phyloP scores from a whole-genome alignment of 176 grass and related monocot genomes.

The Dactylis glomerata region DNA sequence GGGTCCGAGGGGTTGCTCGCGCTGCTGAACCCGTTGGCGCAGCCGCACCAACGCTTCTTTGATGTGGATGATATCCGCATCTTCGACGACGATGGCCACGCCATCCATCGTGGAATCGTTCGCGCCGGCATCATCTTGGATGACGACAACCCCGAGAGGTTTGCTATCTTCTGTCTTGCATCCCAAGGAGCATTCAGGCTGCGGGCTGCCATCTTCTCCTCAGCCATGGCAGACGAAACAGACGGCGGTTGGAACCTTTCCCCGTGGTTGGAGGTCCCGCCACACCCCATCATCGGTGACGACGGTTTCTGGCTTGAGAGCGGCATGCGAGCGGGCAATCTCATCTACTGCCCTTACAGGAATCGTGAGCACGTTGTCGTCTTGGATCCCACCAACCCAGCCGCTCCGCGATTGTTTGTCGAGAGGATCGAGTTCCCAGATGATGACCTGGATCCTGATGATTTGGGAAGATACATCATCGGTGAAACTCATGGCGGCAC shows the following conservation, averaged over 20 bases:
- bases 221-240: neutral
- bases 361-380: neutral
- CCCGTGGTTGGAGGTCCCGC: neutral
- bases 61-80: neutral
- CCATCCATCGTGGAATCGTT: neutral
- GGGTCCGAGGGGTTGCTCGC: neutral
- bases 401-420: neutral
- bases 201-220: neutral
- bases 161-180: conserved; percentile 2
- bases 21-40: neutral
- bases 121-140: neutral
- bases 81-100: neutral
- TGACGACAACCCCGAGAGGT: neutral
- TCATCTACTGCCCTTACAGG: conserved; percentile 1
- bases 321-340: neutral
- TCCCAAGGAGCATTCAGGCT: neutral
- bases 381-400: neutral
- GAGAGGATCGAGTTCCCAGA: neutral
- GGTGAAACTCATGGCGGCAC: neutral
- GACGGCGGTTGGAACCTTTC: neutral
- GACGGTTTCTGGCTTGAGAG: neutral
- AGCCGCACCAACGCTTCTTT: neutral
- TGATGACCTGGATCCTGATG: neutral
- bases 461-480: neutral
- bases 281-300: neutral